Evolutionary conservation across 345 rosid genomes (phyloP), one percentile per base, ranked within the genome.

Genomic region (Citropsis articulata): DNA sequence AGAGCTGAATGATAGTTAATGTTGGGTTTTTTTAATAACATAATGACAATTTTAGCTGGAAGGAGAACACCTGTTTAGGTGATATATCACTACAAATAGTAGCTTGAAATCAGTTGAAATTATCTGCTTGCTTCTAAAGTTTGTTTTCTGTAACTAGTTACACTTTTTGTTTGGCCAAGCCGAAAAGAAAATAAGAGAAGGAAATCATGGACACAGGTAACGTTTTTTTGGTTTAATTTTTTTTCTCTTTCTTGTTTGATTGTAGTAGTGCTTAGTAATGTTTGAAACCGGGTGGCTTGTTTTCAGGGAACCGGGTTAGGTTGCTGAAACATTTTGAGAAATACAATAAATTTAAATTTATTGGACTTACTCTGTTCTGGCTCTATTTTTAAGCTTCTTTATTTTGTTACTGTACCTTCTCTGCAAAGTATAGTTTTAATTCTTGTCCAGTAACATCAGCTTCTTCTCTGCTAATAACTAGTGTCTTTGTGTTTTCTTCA

Each of bases 181-280:
- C 16, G 0, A 27, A 35, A 66, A 35, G 48, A 36, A 66, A 63
- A 27, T 63, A 1, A 5, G 28, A 38, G 9, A 63, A 4, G 7
- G 36, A 28, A 30, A 18, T 14, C 70, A 90, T 92, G 73, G 94
- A 94, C 86, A 27, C 95, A 93, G 95, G 98, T 93, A 50, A 13
- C 69, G 31, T 48, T 66, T 63, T 0, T 40, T 40, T 40, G 2
- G 45, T 40, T 8, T 40, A 40, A 40, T 38, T 40, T 40, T 38
- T 21, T 69, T n/a, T 2, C 22, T 18, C 13, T 22, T 57, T 28
- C 12, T 38, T 40, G 48, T 61, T 27, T 35, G 35, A 2, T 31
- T 38, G 8, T 40, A 7, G 25, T 25, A 2, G 14, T 38, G 13
- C 0, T 22, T 16, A 4, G 36, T 25, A 53, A 30, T 66, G 61